Base-by-base conservation (phyloP, 306 rosid genomes). In the Corylus avellana region DNA sequence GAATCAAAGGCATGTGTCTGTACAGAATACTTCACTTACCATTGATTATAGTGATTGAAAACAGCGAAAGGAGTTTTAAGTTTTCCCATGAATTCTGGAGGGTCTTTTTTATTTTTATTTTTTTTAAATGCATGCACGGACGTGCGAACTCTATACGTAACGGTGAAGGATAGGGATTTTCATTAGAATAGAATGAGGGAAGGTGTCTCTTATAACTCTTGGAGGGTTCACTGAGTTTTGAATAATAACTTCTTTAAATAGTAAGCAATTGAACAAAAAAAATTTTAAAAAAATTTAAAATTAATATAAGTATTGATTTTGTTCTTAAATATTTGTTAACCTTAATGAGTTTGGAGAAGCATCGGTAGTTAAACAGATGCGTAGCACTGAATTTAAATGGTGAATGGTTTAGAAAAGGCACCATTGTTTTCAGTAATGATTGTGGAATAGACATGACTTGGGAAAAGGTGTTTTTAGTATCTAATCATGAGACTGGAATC, bases 401-500 rank as follows among this genome's bases (percentile, higher is more conserved):
- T 67, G 72, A 67, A 42, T 18, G 72, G 25, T 1, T 18, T 67
- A 39, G 14, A 67, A 70, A 78, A 69, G 6, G 47, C 58, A 14
- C 51, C 32, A 46, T 47, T 48, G 66, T 22, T 55, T 74, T 80
- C 72, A 25, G 67, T 69, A 47, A 80, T 74, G 70, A 67, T 66
- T 74, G 67, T 73, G 70, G 79, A 80, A 46, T 54, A 42, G 70
- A 66, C 83, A 73, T 37, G n/a, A 27, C 12, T 59, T 16, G 63
- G 56, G 10, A 39, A 58, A 62, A 61, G 18, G 48, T 46, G 1
- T 57, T 75, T 50, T 57, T 70, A 73, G 82, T 39, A 44, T 79
- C 76, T 61, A 79, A 80, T 80, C 79, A 53, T 67, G 47, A 54
- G 74, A 27, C 50, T n/a, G 76, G 81, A 82, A 82, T 82, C 80